Base-by-base conservation (phyloP, 352 stramenopile genomes). In the Phytophthora multivora region DNA sequence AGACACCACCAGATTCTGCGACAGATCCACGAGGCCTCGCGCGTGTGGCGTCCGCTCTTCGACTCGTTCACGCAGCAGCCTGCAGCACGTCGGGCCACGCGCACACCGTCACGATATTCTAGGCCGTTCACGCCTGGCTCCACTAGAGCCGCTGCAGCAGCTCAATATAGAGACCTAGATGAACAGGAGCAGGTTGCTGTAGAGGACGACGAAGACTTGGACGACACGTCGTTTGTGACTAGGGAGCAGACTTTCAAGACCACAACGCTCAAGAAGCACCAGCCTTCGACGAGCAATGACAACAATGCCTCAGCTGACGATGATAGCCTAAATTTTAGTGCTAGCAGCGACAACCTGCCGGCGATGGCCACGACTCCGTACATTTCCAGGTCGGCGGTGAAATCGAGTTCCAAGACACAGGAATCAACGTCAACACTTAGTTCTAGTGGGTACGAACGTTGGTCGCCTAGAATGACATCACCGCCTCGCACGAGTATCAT, bases 41-140 rank as follows among this genome's bases (percentile, higher is more conserved):
- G 82, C 59, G 75, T 89, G n/a, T 93, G 84, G 84, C 76, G 71
- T 21, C 82, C 84, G 55, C 80, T 93, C 19, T 93, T 93, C 51
- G 80, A 86, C 46, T 86, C 80, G 30, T 90, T 90, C 55, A 74
- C 75, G 23, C 75, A 75, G 16, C 77, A 82, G 43, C 69, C 75
- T 12, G 63, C 73, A 21, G 75, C 76, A 11, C 73, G 77, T 0
- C 69, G 75, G 40, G 56, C 56, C 4, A 72, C 79, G 21, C 75
- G 77, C 15, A 83, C 79, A 0, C 77, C 80, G 15, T 75, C 77
- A 19, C 66, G 64, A 8, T 72, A 69, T 23, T 73, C 63, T 1
- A 67, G 59, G 30, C 19, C 63, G 0, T 71, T 61, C 16, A 72
- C 71, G n/a, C 67, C 72, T 23, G 50, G 31, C 9, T 75, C 69